Conservation (phyloP, 2,329 filamentous ascomycete species). For the Fusarium sp. region DNA sequence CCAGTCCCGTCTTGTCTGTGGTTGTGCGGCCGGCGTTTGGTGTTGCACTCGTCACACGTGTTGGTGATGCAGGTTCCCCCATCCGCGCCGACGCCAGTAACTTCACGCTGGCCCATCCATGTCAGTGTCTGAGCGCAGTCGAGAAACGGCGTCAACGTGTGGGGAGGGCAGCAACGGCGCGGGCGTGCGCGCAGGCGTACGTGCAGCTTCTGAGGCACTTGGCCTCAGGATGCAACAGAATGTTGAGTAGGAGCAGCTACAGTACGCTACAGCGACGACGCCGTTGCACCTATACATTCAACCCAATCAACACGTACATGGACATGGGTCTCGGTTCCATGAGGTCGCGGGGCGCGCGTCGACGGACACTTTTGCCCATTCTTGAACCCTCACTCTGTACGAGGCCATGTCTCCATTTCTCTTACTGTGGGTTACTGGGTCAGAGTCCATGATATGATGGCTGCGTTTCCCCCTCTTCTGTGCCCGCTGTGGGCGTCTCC, state of each 20-base stretch:
- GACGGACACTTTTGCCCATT: constrained; percentile 25
- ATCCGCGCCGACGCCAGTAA: constrained; percentile 7
- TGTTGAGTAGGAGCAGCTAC: background rate
- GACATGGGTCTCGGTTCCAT: constrained; percentile 29
- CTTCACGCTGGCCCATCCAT: background rate
- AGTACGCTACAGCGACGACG: background rate
- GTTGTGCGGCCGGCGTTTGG: constrained; percentile 9
- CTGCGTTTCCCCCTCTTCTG: constrained; percentile 10
- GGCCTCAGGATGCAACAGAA: background rate
- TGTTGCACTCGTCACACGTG: constrained; percentile 20
- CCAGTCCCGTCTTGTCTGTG: background rate
- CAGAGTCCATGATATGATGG: constrained; percentile 34
- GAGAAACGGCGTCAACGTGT: constrained; percentile 4
- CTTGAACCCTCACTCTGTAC: constrained; percentile 24
- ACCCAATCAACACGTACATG: constrained; percentile 4
- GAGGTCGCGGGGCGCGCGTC: constrained; percentile 22
- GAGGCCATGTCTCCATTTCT: constrained; percentile 34
- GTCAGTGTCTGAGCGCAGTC: background rate
- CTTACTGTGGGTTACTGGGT: constrained; percentile 29
- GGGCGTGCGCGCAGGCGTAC: constrained; percentile 7
- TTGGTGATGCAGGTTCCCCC: constrained; percentile 10
- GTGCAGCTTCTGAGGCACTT: constrained; percentile 6
- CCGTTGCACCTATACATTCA: constrained; percentile 3
- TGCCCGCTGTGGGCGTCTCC: background rate
- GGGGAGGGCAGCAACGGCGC: constrained; percentile 7